A percentile compares a stretch with the other conserved stretches of the same genome.
Evolutionary conservation across 1,139 yeast genomes (phyloP).

Genomic region (Pichia sp.): DNA sequence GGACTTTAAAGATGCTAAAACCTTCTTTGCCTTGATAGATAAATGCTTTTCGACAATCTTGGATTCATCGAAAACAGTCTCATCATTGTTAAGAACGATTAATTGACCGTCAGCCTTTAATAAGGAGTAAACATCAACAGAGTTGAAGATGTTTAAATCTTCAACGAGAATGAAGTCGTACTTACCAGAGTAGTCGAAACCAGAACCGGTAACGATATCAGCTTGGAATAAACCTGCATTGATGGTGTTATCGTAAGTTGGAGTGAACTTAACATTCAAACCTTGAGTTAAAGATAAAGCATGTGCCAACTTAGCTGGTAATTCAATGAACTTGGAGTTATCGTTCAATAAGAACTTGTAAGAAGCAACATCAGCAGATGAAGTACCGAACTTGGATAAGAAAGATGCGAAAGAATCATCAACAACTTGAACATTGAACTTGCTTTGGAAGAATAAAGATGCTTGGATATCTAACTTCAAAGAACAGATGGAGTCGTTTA

Average conservation of each 20-base stretch:
- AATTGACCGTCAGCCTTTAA: conserved; percentile 58
- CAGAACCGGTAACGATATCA: conserved; percentile 50
- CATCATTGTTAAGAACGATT: conserved; percentile 41
- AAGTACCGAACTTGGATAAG: conserved; percentile 24
- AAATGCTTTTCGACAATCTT: conserved; percentile 51
- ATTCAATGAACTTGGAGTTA: conserved; percentile 50
- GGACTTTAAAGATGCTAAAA: conserved; percentile 54
- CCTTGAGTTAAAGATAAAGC: conserved; percentile 66
- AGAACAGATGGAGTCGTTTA: conserved; percentile 40
- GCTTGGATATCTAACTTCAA: conserved; percentile 75
- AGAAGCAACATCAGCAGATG: conserved; percentile 26
- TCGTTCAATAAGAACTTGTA: conserved; percentile 71
- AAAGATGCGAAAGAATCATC: conserved; percentile 53
- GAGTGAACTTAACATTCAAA: conserved; percentile 53
- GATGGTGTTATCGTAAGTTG: conserved; percentile 66
- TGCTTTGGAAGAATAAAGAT: conserved; percentile 58
- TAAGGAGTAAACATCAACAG: conserved; percentile 61
- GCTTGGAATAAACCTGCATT: conserved; percentile 81
- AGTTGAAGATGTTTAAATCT: conserved; percentile 49
- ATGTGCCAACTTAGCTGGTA: conserved; percentile 68
- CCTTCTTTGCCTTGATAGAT: conserved; percentile 51
- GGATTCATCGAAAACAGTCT: conserved; percentile 40
- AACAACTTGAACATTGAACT: conserved; percentile 38
- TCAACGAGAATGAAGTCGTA: conserved; percentile 69
- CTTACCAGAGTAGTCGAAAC: conserved; percentile 42